These are phyloP conservation scores for Ascochyta fabae DNA, from an alignment of 2,329 filamentous ascomycete genomes.

Conservation along the genomic window DNA sequence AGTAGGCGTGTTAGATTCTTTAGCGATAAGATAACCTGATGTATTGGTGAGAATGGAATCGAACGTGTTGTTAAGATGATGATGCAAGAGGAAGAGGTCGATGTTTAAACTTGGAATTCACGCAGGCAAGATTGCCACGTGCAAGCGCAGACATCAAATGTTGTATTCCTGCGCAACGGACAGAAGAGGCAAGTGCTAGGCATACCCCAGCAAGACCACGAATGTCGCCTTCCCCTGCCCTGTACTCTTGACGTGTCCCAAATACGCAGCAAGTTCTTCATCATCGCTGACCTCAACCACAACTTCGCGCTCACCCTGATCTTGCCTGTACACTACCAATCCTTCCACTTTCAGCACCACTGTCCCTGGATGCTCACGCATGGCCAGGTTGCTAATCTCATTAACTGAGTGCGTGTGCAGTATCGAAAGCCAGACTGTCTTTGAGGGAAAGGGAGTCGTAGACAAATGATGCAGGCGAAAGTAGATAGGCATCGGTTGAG, in stretches of 20 bases:
- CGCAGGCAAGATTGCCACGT: not conserved
- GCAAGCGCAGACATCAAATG: not conserved
- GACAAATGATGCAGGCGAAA: slow-evolving; percentile 73
- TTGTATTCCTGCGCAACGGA: not conserved
- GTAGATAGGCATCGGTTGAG: slow-evolving; percentile 64
- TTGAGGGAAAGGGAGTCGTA: slow-evolving; percentile 56
- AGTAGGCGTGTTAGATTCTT: no score
- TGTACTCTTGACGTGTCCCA: slow-evolving; percentile 62
- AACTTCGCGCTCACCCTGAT: slow-evolving; percentile 61
- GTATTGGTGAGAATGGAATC: not conserved
- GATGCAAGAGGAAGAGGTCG: not conserved
- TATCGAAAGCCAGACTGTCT: slow-evolving; percentile 69
- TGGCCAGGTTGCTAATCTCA: slow-evolving; percentile 68
- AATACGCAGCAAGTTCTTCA: slow-evolving; percentile 73
- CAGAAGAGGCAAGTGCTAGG: slow-evolving; percentile 1
- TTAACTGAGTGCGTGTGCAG: slow-evolving; percentile 64
- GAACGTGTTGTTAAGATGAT: not conserved
- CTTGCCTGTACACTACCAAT: slow-evolving; percentile 58
- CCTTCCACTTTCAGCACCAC: slow-evolving; percentile 69
- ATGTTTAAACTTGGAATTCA: not conserved
- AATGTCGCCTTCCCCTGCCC: slow-evolving; percentile 63
- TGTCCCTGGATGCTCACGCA: slow-evolving; percentile 65
- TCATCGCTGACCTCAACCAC: slow-evolving; percentile 71
- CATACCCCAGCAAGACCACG: slow-evolving; percentile 46
- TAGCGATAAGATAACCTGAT: not conserved